Evolutionary conservation across 495 filamentous ascomycete species (phyloP), one percentile per base, ranked within the genome.

Genomic region (Melanomma pulvis-pyrius): DNA sequence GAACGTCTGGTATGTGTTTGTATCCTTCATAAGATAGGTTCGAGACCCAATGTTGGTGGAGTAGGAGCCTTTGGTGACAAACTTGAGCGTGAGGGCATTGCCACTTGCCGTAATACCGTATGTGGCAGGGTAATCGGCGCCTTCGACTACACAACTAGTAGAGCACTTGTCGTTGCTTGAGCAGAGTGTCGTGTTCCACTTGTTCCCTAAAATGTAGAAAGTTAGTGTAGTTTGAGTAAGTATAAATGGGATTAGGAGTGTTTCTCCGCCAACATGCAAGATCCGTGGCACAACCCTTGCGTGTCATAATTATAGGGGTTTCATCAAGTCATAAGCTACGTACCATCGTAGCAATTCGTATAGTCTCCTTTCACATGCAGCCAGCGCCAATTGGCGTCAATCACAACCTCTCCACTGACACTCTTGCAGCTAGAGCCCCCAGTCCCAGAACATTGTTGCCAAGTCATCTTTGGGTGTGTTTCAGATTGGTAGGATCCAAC

Each of bases 1-100:
- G 56, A 89, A 71, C 76, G 83, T 79, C 61, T 86, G 79, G 75
- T 90, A 89, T 59, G 85, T 83, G 61, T 78, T 72, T 49, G 79
- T 78, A 60, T 78, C 74, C 48, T 81, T 82, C 5, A 90, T 79
- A 32, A 89, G 78, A 73, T 90, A 90, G 11, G 85, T 76, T 21
- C 87, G 82, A 4, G 86, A 84, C 1, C 74, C 76, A 22, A 74
- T 53, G 21, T 73, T 77, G 44, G 70, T 74, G 34, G 75, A 77
- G 49, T 75, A 67, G 29, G 61, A 25, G 12, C 59, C 52, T 28
- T 67, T 50, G 2, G 72, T 73, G 4, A 69, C 55, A 47, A 74
- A 67, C 55, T 70, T 61, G 15, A 77, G 57, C 1, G 72, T 73
- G 11, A 77, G 63, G 7, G 69, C 47, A 58, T 65, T 60, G 13